Percentiles rank a stretch among this genome's conserved stretches.
Evolutionary conservation across 306 rosid genomes (phyloP).

Genomic region (Prunus davidiana): DNA sequence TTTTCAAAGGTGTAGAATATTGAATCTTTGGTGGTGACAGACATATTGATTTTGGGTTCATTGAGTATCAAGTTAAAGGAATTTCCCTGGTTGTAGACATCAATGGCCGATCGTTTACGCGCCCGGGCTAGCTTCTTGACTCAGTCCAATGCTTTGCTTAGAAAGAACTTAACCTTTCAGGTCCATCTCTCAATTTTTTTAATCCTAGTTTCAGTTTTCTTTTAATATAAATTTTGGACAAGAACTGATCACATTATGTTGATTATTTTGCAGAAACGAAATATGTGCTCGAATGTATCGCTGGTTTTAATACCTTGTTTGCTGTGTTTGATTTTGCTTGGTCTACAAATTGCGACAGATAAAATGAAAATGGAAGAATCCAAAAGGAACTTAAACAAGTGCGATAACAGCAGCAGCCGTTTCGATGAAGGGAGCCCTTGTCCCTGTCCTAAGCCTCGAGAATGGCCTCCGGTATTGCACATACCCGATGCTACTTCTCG

Average conservation of each 20-base stretch:
- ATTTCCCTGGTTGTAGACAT: background rate
- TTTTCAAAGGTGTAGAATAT: too few species aligned
- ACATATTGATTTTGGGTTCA: too few species aligned
- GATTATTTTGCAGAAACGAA: slow-evolving; percentile 51
- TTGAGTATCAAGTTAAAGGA: too few species aligned
- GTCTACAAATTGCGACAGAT: background rate
- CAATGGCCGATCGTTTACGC: slow-evolving; percentile 39
- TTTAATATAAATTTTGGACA: background rate
- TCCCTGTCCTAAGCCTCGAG: slow-evolving; percentile 31
- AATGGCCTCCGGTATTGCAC: slow-evolving; percentile 74
- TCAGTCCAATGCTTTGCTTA: slow-evolving; percentile 75
- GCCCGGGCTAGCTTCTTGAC: slow-evolving; percentile 68
- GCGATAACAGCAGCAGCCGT: background rate
- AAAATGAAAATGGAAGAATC: background rate
- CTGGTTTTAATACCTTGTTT: slow-evolving; percentile 48
- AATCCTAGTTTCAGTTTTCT: background rate
- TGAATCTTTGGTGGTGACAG: background rate
- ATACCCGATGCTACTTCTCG: slow-evolving; percentile 51
- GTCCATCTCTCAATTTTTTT: slow-evolving; percentile 21
- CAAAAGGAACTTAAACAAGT: background rate
- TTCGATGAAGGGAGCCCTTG: too few species aligned
- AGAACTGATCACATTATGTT: background rate
- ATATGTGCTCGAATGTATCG: slow-evolving; percentile 48
- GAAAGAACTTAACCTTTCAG: slow-evolving; percentile 79
- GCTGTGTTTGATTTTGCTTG: slow-evolving; percentile 37